A percentile compares a stretch with the other conserved stretches of the same genome.
Evolutionary conservation across 768 basidiomycete species (phyloP).

Genomic region (Phylloporus sp.): DNA sequence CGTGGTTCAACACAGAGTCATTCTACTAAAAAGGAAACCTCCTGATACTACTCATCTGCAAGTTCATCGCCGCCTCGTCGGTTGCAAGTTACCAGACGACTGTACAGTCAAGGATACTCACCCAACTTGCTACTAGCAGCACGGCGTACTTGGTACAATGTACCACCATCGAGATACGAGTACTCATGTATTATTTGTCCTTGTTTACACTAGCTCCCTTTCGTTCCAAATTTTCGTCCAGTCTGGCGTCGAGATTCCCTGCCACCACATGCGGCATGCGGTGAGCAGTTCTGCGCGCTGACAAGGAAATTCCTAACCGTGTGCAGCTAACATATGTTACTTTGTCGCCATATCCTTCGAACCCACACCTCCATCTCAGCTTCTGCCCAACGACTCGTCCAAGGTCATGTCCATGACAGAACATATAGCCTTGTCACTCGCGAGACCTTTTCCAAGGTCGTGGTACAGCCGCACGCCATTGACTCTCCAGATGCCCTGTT

Average conservation of each 20-base stretch:
- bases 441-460: conserved; percentile 10
- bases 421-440: conserved; percentile 9
- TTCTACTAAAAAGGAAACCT: conserved; percentile 9
- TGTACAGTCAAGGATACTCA: no score
- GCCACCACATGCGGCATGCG: conserved; percentile 50
- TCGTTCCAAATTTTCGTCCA: conserved; percentile 26
- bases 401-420: conserved; percentile 16
- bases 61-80: no score
- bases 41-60: no score
- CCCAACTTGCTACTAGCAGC: no score
- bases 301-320: neutral
- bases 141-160: no score
- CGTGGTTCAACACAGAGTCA: neutral
- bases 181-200: conserved; percentile 15
- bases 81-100: no score
- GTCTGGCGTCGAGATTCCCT: conserved; percentile 25
- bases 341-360: conserved; percentile 59
- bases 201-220: conserved; percentile 18
- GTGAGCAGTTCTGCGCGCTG: conserved; percentile 31
- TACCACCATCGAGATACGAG: no score
- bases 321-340: conserved; percentile 67
- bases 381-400: conserved; percentile 20
- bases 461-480: neutral
- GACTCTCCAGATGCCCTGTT: conserved; percentile 13
- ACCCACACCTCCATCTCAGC: conserved; percentile 36